These are phyloP conservation scores for Microbotryum violaceum DNA, from an alignment of 1,284 basidiomycete species.

Conservation along the genomic window DNA sequence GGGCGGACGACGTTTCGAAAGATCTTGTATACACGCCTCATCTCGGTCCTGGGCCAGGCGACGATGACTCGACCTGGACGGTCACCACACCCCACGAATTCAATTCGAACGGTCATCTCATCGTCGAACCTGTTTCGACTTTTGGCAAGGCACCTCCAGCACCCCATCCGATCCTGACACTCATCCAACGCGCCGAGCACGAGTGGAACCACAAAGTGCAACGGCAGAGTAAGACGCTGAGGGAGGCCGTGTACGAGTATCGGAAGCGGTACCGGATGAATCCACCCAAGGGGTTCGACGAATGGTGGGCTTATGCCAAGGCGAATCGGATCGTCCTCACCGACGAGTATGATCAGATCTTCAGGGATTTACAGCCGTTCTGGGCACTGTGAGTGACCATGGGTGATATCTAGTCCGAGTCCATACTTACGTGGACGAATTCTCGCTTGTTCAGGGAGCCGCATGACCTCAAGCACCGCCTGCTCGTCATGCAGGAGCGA, in stretches of 20 bases:
- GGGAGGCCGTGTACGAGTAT: constrained; percentile 46
- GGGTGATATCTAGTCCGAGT: too few relatives aligned
- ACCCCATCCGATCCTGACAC: constrained; percentile 43
- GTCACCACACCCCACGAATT: constrained; percentile 15
- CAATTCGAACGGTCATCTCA: constrained; percentile 28
- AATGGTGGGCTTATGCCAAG: constrained; percentile 31
- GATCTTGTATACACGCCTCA: constrained; percentile 26
- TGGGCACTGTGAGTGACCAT: constrained; percentile 21
- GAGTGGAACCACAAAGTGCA: constrained; percentile 44
- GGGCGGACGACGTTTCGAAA: constrained; percentile 21
- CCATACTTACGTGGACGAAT: not conserved
- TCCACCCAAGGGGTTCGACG: constrained; percentile 41
- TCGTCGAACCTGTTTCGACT: constrained; percentile 24
- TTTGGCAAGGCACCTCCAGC: constrained; percentile 8
- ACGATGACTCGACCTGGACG: not conserved
- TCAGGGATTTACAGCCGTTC: constrained; percentile 20
- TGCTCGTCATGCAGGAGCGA: constrained; percentile 32
- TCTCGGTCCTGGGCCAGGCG: constrained; percentile 10
- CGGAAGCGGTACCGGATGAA: constrained; percentile 41
- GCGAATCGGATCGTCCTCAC: constrained; percentile 22
- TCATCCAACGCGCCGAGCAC: constrained; percentile 44
- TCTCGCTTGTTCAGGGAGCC: constrained; percentile 20
- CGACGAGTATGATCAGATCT: constrained; percentile 32
- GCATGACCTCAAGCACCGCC: constrained; percentile 27
- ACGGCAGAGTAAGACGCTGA: constrained; percentile 45